Base-by-base conservation (phyloP, 768 basidiomycete genomes). In the Hirschioporus abietinus region DNA sequence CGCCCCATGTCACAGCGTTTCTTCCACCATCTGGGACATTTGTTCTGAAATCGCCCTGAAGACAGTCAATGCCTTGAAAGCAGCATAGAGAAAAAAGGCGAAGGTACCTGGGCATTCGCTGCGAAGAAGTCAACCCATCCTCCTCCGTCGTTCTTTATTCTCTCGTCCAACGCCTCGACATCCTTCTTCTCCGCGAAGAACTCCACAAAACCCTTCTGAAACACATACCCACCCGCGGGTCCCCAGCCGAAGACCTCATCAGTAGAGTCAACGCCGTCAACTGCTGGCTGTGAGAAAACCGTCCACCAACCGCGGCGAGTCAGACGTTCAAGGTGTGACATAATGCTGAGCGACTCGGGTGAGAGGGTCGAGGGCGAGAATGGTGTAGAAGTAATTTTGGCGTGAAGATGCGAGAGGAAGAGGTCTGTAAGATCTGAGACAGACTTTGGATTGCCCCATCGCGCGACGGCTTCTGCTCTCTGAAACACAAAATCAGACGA, bases 1-100 rank as follows among this genome's bases (percentile, higher is more conserved):
- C 90, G 66, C 96, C 97, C 97, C 97, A 99, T 0, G 97, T 99
- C 7, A 99, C 97, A 0, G 95, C 96, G 76, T 98, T 98, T 66
- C 92, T 86, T 17, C 87, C 90, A 35, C 85, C 87, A 60, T 89
- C 86, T 0, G 85, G 81, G 25, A 96, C 86, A 74, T 97, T 99
- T 15, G 87, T 94, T 69, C 82, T 80, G 68, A 83, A 88, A 63
- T 93, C 90, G 27, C 92, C 95, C 91, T 94, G 58, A 4, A n/a
- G 60, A 6, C 35, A 58, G n/a, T 63, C 23, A 7, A 57, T 58
- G 36, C 36, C 26, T 62, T 27, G 30, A 35, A 23, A 30, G 20
- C 35, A 18, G 18, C 15, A 4, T 36, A n/a, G 27, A 2, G 15
- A 34, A n/a, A 12, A n/a, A 26, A 63, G 57, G 36, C 15, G 15